Percentiles rank a stretch among this genome's conserved stretches.
Conservation (phyloP, 768 basidiomycete species). For the Rhizopogon rudus region DNA sequence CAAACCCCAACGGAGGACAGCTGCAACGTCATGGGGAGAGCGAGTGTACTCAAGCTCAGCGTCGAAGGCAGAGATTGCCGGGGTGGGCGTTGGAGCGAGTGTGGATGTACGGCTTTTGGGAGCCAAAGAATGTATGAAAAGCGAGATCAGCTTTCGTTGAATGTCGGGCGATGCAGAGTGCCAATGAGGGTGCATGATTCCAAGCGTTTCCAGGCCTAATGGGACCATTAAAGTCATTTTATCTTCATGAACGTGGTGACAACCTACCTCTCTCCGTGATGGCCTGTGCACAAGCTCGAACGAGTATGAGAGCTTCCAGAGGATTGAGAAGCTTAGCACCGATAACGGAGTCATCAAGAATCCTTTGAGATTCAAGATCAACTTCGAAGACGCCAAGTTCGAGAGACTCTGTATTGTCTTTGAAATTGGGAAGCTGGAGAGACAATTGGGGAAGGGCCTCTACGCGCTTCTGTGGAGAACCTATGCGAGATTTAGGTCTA, state of each 20-base stretch:
- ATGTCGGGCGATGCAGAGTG: constrained; percentile 64
- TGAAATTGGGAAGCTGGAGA: constrained; percentile 52
- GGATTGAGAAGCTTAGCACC: constrained; percentile 56
- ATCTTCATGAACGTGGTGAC: constrained; percentile 2
- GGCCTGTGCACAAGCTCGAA: constrained; percentile 63
- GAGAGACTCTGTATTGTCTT: constrained; percentile 41
- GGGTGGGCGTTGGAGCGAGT: constrained; percentile 45
- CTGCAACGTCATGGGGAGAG: constrained; percentile 73
- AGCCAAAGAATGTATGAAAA: constrained; percentile 61
- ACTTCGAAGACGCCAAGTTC: constrained; percentile 56
- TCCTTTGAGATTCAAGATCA: constrained; percentile 42
- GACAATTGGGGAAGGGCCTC: constrained; percentile 50
- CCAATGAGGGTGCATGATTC: constrained; percentile 86
- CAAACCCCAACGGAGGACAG: constrained; percentile 77
- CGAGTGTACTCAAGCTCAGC: constrained; percentile 60
- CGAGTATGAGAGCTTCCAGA: constrained; percentile 55
- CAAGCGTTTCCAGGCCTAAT: constrained; percentile 74
- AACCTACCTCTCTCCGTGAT: constrained; percentile 60
- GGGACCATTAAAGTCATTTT: not conserved
- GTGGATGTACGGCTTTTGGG: constrained; percentile 40
- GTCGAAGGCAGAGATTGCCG: constrained; percentile 50
- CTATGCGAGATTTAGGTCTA: constrained; percentile 39
- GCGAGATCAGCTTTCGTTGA: constrained; percentile 67
- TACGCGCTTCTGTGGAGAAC: constrained; percentile 28
- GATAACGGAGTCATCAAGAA: constrained; percentile 50